phyloP scores from a whole-genome alignment of 495 filamentous ascomycete genomes.

The Bacidia rubella region DNA sequence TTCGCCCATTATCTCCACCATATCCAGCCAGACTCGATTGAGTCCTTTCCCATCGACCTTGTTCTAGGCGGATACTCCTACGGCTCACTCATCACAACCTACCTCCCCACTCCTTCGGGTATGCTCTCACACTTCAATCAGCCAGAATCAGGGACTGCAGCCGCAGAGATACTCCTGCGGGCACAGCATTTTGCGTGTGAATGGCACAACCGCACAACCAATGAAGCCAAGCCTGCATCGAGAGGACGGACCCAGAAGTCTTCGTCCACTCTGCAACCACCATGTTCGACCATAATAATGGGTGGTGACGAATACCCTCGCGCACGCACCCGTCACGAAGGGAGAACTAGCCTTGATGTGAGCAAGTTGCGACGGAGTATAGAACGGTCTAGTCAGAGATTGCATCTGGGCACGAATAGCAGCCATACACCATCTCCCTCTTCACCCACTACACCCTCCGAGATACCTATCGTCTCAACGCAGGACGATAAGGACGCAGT shows the following conservation, averaged over 20 bases:
- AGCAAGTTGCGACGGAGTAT: constrained; percentile 13
- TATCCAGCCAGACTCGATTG: not conserved
- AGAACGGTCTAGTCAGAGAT: constrained; percentile 8
- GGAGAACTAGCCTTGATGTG: constrained; percentile 14
- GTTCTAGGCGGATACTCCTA: constrained; percentile 84
- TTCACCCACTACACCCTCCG: not conserved
- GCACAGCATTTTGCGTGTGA: constrained; percentile 35
- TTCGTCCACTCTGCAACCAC: not conserved
- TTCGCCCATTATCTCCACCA: constrained; percentile 54
- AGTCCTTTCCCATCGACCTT: constrained; percentile 21
- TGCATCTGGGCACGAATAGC: not conserved
- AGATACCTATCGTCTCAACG: not conserved
- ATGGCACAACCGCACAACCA: constrained; percentile 16
- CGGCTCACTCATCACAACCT: constrained; percentile 65
- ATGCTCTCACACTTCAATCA: constrained; percentile 46
- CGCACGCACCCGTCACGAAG: constrained; percentile 1
- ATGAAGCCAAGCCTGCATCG: too few species aligned
- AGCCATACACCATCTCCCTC: not conserved
- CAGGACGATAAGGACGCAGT: not conserved
- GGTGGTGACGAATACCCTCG: constrained; percentile 16
- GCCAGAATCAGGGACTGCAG: constrained; percentile 35
- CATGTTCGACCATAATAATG: constrained; percentile 1
- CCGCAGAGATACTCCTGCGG: constrained; percentile 50
- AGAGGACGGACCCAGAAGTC: not conserved
- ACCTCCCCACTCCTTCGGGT: constrained; percentile 46